phyloP scores from a whole-genome alignment of 768 basidiomycete species.

The Inosperma sp. region DNA sequence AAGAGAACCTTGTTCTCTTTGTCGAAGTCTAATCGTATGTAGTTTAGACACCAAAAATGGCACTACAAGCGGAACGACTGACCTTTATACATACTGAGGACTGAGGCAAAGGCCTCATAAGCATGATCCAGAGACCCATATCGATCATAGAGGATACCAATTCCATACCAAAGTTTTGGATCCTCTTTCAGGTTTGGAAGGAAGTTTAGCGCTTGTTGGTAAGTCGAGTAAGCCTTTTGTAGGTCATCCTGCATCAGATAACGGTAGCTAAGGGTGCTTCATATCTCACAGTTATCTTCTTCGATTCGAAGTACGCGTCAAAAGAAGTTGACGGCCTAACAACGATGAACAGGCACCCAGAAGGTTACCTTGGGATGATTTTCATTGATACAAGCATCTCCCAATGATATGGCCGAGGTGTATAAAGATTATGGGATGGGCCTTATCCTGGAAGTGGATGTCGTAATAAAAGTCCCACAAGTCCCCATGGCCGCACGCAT shows the following conservation, averaged over 20 bases:
- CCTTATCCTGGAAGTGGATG: too few relatives aligned
- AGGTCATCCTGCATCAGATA: slow-evolving; percentile 99
- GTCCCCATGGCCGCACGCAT: too few relatives aligned
- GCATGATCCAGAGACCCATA: slow-evolving; percentile 98
- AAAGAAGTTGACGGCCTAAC: slow-evolving; percentile 93
- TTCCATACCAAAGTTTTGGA: slow-evolving; percentile 99
- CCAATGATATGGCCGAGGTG: too few relatives aligned
- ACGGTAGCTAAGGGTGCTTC: slow-evolving; percentile 96
- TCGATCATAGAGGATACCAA: slow-evolving; percentile 97
- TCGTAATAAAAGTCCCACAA: too few relatives aligned
- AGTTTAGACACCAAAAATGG: slow-evolving; percentile 23
- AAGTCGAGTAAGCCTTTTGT: slow-evolving; percentile 96
- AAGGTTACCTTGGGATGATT: slow-evolving; percentile 86
- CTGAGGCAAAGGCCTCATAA: slow-evolving; percentile 96
- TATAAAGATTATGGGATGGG: too few relatives aligned
- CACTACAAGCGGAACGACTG: slow-evolving; percentile 26
- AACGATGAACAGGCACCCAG: slow-evolving; percentile 34
- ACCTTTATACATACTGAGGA: slow-evolving; percentile 97
- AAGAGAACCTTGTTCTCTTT: slow-evolving; percentile 99
- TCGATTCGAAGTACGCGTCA: slow-evolving; percentile 86
- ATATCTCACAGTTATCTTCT: slow-evolving; percentile 97
- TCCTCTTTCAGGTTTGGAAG: slow-evolving; percentile 94
- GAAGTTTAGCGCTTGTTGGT: slow-evolving; percentile 95
- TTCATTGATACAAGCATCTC: slow-evolving; percentile 95
- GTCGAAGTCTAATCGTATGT: slow-evolving; percentile 75